phyloP scores from a whole-genome alignment of 2,329 filamentous ascomycete genomes.

The Sphaerulina musiva region DNA sequence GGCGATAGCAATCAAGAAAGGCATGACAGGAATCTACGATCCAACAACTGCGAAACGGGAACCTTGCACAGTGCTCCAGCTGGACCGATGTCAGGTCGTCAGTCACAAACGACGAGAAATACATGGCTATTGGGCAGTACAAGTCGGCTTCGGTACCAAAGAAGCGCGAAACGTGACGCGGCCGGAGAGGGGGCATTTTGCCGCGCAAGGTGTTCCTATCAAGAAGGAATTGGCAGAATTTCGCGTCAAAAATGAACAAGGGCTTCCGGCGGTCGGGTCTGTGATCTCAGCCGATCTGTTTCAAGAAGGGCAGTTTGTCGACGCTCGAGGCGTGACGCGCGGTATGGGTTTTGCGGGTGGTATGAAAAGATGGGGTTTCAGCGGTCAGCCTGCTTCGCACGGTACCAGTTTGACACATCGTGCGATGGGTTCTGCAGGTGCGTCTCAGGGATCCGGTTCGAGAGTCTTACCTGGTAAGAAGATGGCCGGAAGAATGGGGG shows the following conservation, averaged over 20 bases:
- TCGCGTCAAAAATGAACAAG: slow-evolving; percentile 65
- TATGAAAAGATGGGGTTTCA: slow-evolving; percentile 93
- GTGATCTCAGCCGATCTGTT: slow-evolving; percentile 85
- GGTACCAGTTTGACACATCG: slow-evolving; percentile 93
- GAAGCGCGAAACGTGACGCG: slow-evolving; percentile 70
- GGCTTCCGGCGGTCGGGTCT: slow-evolving; percentile 69
- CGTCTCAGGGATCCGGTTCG: slow-evolving; percentile 84
- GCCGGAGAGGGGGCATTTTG: slow-evolving; percentile 81
- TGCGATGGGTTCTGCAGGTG: slow-evolving; percentile 82
- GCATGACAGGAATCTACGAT: slow-evolving; percentile 89
- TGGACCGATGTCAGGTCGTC: slow-evolving; percentile 86
- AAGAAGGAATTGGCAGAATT: slow-evolving; percentile 85
- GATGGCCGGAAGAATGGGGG: slow-evolving; percentile 96
- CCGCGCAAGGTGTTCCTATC: slow-evolving; percentile 70
- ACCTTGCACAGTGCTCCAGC: slow-evolving; percentile 84
- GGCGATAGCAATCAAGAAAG: slow-evolving; percentile 81
- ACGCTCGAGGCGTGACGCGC: slow-evolving; percentile 69
- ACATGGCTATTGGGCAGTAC: slow-evolving; percentile 91
- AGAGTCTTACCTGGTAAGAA: slow-evolving; percentile 93
- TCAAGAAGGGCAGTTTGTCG: slow-evolving; percentile 80
- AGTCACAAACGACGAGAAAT: slow-evolving; percentile 72
- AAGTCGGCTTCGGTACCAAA: slow-evolving; percentile 73
- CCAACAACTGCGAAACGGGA: slow-evolving; percentile 66
- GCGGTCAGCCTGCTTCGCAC: slow-evolving; percentile 83
- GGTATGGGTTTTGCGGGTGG: slow-evolving; percentile 94